These are phyloP conservation scores for Westerdykella ornata DNA, from an alignment of 2,329 filamentous ascomycete genomes.

Conservation along the genomic window DNA sequence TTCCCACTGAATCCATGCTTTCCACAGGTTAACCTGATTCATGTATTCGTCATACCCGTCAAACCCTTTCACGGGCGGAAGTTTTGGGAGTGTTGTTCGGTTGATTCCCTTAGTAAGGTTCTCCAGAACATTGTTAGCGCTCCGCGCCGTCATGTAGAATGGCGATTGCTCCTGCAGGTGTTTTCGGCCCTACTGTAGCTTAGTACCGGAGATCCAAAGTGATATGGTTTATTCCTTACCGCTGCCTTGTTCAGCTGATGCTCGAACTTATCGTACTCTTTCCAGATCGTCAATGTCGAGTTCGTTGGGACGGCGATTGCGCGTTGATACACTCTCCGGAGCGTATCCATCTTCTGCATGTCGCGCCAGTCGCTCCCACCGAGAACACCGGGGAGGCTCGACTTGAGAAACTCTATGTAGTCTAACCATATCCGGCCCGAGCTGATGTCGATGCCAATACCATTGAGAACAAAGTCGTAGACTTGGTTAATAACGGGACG, in stretches of 20 bases:
- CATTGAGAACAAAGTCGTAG: slow-evolving; percentile 86
- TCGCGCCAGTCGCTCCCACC: slow-evolving; percentile 91
- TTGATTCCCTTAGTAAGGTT: slow-evolving; percentile 73
- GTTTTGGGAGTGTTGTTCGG: slow-evolving; percentile 68
- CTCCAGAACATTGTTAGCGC: slow-evolving; percentile 81
- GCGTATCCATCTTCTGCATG: slow-evolving; percentile 91
- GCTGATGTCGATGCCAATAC: slow-evolving; percentile 86
- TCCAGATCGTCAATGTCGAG: slow-evolving; percentile 81
- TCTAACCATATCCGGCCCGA: slow-evolving; percentile 88
- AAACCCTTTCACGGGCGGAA: slow-evolving; percentile 79
- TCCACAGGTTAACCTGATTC: slow-evolving; percentile 83
- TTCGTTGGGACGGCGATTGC: slow-evolving; percentile 82
- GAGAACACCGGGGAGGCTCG: slow-evolving; percentile 67
- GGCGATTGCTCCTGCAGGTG: slow-evolving; percentile 89
- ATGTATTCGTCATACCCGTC: slow-evolving; percentile 79
- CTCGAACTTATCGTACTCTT: slow-evolving; percentile 96
- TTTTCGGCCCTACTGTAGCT: slow-evolving; percentile 67
- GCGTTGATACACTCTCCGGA: slow-evolving; percentile 87
- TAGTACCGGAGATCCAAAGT: slow-evolving; percentile 6
- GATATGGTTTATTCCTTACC: slow-evolving; percentile 45
- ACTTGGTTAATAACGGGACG: slow-evolving; percentile 74
- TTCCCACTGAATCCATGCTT: slow-evolving; percentile 91
- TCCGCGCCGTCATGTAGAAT: slow-evolving; percentile 92
- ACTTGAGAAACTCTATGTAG: slow-evolving; percentile 89
- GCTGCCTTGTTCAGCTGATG: slow-evolving; percentile 89